Conservation (phyloP, 371 early-diverging fungal species). For the Chytridium lagenaria region DNA sequence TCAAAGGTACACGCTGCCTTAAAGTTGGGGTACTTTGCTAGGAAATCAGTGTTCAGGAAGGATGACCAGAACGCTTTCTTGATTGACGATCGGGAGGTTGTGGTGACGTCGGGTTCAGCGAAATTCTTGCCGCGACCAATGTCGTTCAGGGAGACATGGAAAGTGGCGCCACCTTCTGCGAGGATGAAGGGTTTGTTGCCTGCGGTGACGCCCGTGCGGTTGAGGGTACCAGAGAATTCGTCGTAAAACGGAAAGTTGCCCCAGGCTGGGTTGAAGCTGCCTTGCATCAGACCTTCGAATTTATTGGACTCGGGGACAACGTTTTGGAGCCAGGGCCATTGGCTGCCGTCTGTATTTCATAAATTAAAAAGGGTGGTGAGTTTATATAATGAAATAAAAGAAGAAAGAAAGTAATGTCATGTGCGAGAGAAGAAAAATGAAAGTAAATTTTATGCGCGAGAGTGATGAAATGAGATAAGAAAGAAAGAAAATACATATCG, state of each 20-base stretch:
- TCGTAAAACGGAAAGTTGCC: constrained; percentile 47
- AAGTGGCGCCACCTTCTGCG: constrained; percentile 50
- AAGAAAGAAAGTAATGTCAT: background rate
- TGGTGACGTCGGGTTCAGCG: background rate
- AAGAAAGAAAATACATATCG: no score
- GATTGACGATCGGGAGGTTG: constrained; percentile 17
- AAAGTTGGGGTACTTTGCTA: constrained; percentile 38
- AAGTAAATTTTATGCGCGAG: no score
- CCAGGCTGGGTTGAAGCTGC: background rate
- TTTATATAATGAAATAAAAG: background rate
- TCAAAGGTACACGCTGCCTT: constrained; percentile 42
- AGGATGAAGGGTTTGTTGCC: constrained; percentile 55
- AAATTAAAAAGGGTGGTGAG: no score
- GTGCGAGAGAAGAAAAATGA: no score
- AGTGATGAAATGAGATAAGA: no score
- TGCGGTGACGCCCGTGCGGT: constrained; percentile 25
- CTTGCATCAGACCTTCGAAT: constrained; percentile 40
- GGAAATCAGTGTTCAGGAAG: constrained; percentile 33
- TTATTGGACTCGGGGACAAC: constrained; percentile 31
- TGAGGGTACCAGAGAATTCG: constrained; percentile 44
- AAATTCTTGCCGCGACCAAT: background rate
- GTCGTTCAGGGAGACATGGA: constrained; percentile 19
- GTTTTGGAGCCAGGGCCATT: constrained; percentile 44
- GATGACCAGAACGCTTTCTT: constrained; percentile 46
- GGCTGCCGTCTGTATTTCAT: constrained; percentile 29